Evolutionary conservation across 2,329 filamentous ascomycete species (phyloP).

Genomic region (Ceratocystis destructans): DNA sequence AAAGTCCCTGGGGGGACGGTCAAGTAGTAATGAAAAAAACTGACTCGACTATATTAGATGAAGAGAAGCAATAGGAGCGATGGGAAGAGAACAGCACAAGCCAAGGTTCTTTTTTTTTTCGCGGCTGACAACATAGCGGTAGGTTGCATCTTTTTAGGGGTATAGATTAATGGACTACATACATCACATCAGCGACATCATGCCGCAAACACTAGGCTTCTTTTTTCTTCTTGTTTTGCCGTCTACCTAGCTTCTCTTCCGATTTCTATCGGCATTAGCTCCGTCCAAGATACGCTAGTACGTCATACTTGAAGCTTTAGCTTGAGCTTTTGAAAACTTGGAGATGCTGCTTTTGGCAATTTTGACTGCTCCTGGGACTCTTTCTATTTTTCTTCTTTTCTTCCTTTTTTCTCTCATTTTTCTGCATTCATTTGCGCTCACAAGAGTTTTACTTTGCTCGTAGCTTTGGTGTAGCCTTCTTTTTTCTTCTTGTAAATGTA

Average conservation of each 20-base stretch:
- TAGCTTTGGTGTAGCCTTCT: not conserved
- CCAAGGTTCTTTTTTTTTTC: not conserved
- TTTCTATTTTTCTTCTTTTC: not conserved
- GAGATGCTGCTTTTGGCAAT: not conserved
- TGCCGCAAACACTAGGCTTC: not conserved
- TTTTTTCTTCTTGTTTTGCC: not conserved
- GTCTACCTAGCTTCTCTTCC: not conserved
- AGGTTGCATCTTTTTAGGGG: not conserved
- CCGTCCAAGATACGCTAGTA: not conserved
- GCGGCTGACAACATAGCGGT: not conserved
- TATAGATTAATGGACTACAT: not conserved
- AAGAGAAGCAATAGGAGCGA: constrained; percentile 4
- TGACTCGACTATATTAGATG: not conserved
- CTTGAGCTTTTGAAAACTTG: not conserved
- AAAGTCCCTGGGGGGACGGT: not conserved
- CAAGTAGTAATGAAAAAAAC: not conserved
- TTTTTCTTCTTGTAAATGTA: not conserved
- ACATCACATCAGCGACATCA: not conserved
- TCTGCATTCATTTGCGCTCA: not conserved
- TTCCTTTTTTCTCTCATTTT: not conserved
- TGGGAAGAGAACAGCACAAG: not conserved
- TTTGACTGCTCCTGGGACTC: not conserved
- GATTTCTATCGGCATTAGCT: not conserved
- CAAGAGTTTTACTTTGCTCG: too few species aligned
- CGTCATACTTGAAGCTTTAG: not conserved